Evolutionary conservation across 2,329 filamentous ascomycete genomes (phyloP), one percentile per base, ranked within the genome.

Genomic region (Massarina eburnea): DNA sequence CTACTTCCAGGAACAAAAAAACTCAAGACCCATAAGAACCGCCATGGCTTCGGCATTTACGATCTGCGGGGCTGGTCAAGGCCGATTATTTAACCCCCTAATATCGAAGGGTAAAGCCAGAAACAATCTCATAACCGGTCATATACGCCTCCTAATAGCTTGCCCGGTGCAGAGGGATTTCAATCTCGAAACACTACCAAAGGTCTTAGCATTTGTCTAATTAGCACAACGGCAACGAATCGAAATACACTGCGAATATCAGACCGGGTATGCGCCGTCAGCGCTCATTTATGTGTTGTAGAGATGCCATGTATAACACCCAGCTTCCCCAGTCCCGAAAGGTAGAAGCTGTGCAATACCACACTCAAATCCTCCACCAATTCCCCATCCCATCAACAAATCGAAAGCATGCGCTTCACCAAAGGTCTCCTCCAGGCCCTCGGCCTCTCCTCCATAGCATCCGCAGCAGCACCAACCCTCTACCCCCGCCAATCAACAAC

Each of bases 331-430:
- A 21, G n/a, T 17, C 18, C 8, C 10, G 20, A 18, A 20, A 17
- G 7, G 15, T 2, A 30, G 19, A 12, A 35, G 8, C 5, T 24
- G 6, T 20, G 15, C 14, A 12, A 21, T 32, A 15, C 21, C 17
- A 4, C 3, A 18, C 39, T 18, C 12, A 8, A 18, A 19, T 21
- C 8, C 20, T 12, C 24, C 15, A n/a, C 24, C 24, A 26, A 26
- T 8, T 15, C 18, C 3, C n/a, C 18, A 4, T 27, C 9, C n/a
- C 20, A 12, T 17, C 20, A 35, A 12, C 40, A 19, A 15, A 21
- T 43, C 33, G 18, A 15, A 44, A 56, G 32, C 5, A 59, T 59
- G 55, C 49, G 46, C 8, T 49, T 57, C 48, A 30, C 36, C 24
- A 26, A 43, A 10, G 21, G 21, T 10, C 27, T 52, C 27, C 18